Evolutionary conservation across 2,329 filamentous ascomycete species (phyloP), one percentile per base, ranked within the genome.

Genomic region (Monosporascus sp.): DNA sequence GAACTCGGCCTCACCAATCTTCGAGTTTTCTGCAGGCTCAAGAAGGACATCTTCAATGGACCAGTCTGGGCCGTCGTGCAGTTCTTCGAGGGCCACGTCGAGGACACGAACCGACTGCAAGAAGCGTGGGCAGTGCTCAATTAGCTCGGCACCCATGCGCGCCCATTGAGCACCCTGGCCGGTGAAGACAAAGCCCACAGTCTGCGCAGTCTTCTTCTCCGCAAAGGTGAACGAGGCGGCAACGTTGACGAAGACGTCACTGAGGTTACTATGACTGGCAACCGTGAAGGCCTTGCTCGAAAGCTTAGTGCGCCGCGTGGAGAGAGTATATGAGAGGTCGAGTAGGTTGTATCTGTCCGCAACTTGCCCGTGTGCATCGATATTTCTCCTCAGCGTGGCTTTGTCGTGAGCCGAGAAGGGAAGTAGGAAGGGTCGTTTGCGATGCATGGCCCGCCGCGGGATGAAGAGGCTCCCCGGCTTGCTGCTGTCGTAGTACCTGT

Each of bases 131-230:
- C 41, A 25, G 37, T 53, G 53, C 2, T 38, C 44, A n/a, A 62
- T 53, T 27, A 63, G 51, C n/a, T 58, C 22, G 22, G 22, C 22
- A 3, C 22, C 22, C 22, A 24, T 24, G 5, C 22, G 22, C 3
- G 22, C 22, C 53, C 65, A 68, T 54, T 68, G 65, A 5, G 65
- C 62, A 31, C 65, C 65, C 24, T 67, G 65, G 15, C 65, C 65
- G 15, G 64, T 64, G 49, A 67, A 67, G 1, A 66, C 57, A 20
- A 59, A 59, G 2, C 22, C 52, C 6, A 54, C 3, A 15, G 20
- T 48, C 8, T 24, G 36, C 11, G 44, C 24, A 6, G 20, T 22
- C 27, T 41, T 27, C n/a, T 41, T 41, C n/a, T 22, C 41, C 24
- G 20, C 27, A 22, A 45, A 45, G 18, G 14, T 24, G 24, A 48